These are phyloP conservation scores for Xylariaceae sp. DNA, from an alignment of 2,329 filamentous ascomycete species.

Conservation along the genomic window DNA sequence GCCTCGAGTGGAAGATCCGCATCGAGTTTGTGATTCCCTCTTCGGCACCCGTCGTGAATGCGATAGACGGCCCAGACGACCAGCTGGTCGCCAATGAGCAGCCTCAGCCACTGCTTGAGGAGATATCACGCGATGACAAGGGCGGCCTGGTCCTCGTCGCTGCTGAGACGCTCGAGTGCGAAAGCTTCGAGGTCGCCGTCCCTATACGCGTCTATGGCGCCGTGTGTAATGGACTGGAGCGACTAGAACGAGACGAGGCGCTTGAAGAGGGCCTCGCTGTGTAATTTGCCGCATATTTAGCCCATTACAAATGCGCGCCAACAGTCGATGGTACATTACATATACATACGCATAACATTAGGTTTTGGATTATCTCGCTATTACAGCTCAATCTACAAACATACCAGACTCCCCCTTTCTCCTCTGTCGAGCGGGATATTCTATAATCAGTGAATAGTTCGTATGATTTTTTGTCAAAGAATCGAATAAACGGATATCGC, in stretches of 20 bases:
- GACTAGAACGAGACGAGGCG: conserved; percentile 50
- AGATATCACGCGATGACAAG: conserved; percentile 71
- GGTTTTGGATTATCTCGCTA: too few species aligned
- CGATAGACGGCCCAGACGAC: conserved; percentile 4
- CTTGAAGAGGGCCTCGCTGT: conserved; percentile 37
- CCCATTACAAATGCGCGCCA: too few species aligned
- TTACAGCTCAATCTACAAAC: too few species aligned
- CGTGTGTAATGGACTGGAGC: conserved; percentile 51
- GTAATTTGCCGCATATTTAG: conserved; percentile 9
- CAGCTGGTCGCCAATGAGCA: conserved; percentile 22
- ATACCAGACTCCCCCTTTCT: too few species aligned
- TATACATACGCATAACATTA: too few species aligned
- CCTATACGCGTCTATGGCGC: conserved; percentile 75
- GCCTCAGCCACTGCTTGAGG: conserved; percentile 62
- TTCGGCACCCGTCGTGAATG: conserved; percentile 3
- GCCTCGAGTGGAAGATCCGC: conserved; percentile 79
- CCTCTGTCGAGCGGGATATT: too few species aligned
- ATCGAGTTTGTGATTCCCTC: conserved; percentile 87
- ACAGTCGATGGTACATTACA: too few species aligned
- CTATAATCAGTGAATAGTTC: too few species aligned
- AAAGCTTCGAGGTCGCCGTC: conserved; percentile 86
- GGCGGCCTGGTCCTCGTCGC: conserved; percentile 69
- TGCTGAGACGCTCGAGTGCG: conserved; percentile 70
- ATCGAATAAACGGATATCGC: too few species aligned
- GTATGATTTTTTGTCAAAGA: too few species aligned